phyloP scores from a whole-genome alignment of 2,329 filamentous ascomycete genomes.

The Alternaria burnsii region DNA sequence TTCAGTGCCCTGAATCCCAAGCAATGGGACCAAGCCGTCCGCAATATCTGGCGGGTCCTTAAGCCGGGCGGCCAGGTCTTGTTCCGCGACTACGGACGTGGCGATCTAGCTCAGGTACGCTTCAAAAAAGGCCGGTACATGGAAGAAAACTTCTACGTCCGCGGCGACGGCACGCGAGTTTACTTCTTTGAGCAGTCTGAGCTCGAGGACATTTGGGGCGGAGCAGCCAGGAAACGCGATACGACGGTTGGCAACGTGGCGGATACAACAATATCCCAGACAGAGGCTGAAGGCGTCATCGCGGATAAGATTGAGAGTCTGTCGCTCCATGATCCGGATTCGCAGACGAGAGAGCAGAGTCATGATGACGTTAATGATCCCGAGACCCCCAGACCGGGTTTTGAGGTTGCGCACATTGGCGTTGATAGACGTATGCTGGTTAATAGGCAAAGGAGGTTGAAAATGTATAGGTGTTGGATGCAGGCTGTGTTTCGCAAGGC shows the following conservation, averaged over 20 bases:
- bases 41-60: constrained; percentile 81
- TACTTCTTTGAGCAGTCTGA: constrained; percentile 96
- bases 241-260: constrained; percentile 7
- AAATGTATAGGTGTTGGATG: constrained; percentile 99
- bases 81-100: constrained; percentile 95
- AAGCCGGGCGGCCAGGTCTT: constrained; percentile 93
- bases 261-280: not conserved
- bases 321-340: constrained; percentile 9
- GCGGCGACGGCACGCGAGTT: constrained; percentile 93
- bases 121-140: constrained; percentile 96
- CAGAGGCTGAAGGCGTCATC: constrained; percentile 1
- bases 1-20: constrained; percentile 88
- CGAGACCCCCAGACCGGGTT: constrained; percentile 36
- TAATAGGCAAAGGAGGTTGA: constrained; percentile 87
- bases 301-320: constrained; percentile 10
- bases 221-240: constrained; percentile 30
- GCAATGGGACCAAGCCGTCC: constrained; percentile 84
- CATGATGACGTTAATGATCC: constrained; percentile 10
- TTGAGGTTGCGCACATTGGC: constrained; percentile 80
- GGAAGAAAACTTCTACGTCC: constrained; percentile 96
- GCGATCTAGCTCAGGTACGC: constrained; percentile 93
- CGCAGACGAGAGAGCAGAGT: not conserved
- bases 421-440: constrained; percentile 90
- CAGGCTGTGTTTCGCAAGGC: constrained; percentile 80
- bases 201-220: constrained; percentile 79